Evolutionary conservation across 2,329 filamentous ascomycete species (phyloP).

Genomic region (Colletotrichum karsti): DNA sequence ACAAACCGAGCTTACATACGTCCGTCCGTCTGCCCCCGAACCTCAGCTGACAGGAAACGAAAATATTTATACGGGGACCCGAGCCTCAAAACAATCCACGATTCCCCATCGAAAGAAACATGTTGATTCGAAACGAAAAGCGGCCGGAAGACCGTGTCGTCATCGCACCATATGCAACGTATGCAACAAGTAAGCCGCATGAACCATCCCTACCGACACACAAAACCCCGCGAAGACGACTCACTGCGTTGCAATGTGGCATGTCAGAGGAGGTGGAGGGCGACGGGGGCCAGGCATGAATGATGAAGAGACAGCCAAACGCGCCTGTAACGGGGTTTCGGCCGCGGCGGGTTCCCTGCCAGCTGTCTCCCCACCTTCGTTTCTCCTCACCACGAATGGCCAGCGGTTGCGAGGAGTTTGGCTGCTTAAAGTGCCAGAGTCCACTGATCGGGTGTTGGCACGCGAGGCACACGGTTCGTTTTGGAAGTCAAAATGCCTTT

Average conservation of each 20-base stretch:
- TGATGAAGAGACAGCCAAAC: constrained; percentile 1
- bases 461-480: not conserved
- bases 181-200: constrained; percentile 1
- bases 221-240: not conserved
- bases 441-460: not conserved
- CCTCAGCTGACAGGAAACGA: not conserved
- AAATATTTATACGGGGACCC: not conserved
- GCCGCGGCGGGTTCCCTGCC: not conserved
- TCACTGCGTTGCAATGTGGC: not conserved
- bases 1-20: constrained; percentile 12
- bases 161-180: constrained; percentile 2
- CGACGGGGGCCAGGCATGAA: not conserved
- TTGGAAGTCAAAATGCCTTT: constrained; percentile 23
- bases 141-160: not conserved
- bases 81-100: too few species aligned
- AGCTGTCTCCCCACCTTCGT: not conserved
- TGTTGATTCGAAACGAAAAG: not conserved
- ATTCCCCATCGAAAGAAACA: not conserved
- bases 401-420: constrained; percentile 3
- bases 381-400: constrained; percentile 3
- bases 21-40: not conserved
- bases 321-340: not conserved
- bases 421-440: not conserved
- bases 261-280: not conserved
- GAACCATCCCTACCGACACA: constrained; percentile 4